Percentiles rank a stretch among this genome's conserved stretches.
These are phyloP conservation scores for Solanum hybrid DNA, from an alignment of 305 asterid species.

Conservation along the genomic window DNA sequence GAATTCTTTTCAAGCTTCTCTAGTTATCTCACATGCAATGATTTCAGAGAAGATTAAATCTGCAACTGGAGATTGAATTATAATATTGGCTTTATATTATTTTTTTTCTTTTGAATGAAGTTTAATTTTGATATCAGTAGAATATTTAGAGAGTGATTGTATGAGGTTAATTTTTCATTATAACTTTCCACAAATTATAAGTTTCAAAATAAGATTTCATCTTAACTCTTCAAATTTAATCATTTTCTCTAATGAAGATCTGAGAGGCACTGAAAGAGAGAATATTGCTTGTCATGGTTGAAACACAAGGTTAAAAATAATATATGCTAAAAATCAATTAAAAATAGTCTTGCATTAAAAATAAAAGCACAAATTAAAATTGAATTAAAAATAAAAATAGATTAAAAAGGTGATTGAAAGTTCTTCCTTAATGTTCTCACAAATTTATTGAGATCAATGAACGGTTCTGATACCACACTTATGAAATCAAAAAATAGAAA, in stretches of 20 bases:
- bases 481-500: neutral
- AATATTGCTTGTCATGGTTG: neutral
- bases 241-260: neutral
- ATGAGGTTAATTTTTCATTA: neutral
- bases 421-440: neutral
- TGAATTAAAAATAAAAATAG: too few species aligned
- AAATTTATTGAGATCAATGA: neutral
- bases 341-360: neutral
- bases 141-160: neutral
- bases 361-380: neutral
- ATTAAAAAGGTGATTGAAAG: neutral
- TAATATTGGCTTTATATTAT: too few species aligned
- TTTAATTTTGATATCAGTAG: neutral
- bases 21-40: neutral
- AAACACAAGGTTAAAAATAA: neutral
- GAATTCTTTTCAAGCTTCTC: neutral
- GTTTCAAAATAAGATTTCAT: neutral
- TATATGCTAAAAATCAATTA: neutral
- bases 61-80: too few species aligned
- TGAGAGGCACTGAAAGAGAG: neutral
- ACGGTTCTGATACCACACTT: too few species aligned
- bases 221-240: neutral
- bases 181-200: neutral
- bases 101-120: neutral
- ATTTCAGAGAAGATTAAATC: too few species aligned